Conservation (phyloP, 257 asterid genomes). For the Echites panduratus region DNA sequence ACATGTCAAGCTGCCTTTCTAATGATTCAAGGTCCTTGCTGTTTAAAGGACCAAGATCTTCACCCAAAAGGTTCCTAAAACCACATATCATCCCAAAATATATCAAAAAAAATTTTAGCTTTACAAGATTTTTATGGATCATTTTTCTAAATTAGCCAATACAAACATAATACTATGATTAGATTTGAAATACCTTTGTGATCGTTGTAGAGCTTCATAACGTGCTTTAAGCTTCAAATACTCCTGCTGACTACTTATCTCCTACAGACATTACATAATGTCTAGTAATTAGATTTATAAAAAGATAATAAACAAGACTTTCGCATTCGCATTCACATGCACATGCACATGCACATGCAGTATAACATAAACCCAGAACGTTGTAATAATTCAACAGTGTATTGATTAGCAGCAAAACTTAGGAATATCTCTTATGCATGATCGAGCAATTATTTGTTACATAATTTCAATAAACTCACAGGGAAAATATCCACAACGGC, state of each 20-base stretch:
- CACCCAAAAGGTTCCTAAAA: conserved; percentile 86
- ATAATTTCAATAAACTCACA: too few relatives aligned
- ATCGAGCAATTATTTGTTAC: too few relatives aligned
- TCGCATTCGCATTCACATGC: neutral
- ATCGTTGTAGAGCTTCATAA: conserved; percentile 86
- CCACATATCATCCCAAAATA: neutral
- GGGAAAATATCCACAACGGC: too few relatives aligned
- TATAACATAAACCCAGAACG: too few relatives aligned
- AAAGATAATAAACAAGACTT: neutral
- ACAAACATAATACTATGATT: too few relatives aligned
- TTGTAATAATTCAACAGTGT: too few relatives aligned
- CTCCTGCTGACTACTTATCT: conserved; percentile 97
- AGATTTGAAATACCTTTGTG: conserved; percentile 58
- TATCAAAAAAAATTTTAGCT: neutral
- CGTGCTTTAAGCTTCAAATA: conserved; percentile 93
- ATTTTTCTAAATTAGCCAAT: too few relatives aligned
- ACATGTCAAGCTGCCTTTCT: conserved; percentile 89
- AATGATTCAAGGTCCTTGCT: conserved; percentile 96
- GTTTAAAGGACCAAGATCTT: conserved; percentile 92
- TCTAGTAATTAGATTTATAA: neutral
- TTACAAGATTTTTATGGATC: too few relatives aligned
- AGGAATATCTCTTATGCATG: too few relatives aligned
- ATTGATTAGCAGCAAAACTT: too few relatives aligned
- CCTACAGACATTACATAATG: conserved; percentile 32
- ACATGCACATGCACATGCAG: neutral